Base-by-base conservation (phyloP, 208 protist species). In the Phytomonas francai region DNA sequence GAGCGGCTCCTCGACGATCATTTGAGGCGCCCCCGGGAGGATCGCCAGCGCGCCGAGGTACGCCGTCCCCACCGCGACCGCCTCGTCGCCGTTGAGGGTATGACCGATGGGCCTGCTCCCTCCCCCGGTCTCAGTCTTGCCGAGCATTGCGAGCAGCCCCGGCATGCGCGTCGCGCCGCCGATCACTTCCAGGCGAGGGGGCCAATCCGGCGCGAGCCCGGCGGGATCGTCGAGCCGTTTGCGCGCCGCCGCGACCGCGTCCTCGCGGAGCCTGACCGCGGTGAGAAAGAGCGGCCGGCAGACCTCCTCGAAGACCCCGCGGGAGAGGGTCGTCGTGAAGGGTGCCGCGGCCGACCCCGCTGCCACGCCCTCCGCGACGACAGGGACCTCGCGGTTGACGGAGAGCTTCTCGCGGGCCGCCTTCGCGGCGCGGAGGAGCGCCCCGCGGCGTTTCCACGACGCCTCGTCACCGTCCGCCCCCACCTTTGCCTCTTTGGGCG, bases 71-170 rank as follows among this genome's bases (percentile, higher is more conserved):
- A 91, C 32, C 31, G 85, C 91, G 0, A 76, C 76, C 7, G 88
- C 85, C 76, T 97, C 91, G 65, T 97, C 89, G 29, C 83, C 79
- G 71, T 97, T 97, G 42, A 97, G 78, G 4, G 84, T 94, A 42
- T 86, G 82, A 28, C 74, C 66, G 32, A 63, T 29, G 32, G 14
- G 45, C 45, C 14, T 22, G 14, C 22, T 56, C 22, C 16, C 45
- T 56, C 66, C 6, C 54, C 63, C 42, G 67, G 64, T 16, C 64
- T 33, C 32, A 76, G 58, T 74, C 74, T 69, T 57, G 39, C 78
- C 72, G 29, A 96, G 76, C 14, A 68, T 74, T 25, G 81, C 71
- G 33, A 91, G 69, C 60, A 97, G 80, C 60, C 59, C 65, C 32
- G 91, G 91, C 77, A 95, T 89, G 42, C 91, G 85, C 14, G 87